Conservation (phyloP, 352 stramenopile genomes). For the Phytophthora sp. region DNA sequence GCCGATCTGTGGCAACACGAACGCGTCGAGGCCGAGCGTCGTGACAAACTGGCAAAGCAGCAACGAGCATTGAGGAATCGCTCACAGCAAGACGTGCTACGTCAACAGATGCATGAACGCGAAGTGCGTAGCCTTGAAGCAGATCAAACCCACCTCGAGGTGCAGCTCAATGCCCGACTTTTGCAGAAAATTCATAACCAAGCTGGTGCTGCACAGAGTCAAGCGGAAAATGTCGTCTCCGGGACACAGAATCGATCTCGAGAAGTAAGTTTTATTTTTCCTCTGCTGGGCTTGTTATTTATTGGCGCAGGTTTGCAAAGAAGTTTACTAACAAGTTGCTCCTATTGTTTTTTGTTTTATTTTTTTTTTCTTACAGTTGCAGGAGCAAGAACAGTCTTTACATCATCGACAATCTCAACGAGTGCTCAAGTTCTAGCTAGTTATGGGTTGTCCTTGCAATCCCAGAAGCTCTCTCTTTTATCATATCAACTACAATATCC, state of each 20-base stretch:
- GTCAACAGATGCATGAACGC: slow-evolving; percentile 76
- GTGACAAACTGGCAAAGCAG: slow-evolving; percentile 55
- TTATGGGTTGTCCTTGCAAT: neutral
- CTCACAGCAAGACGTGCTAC: slow-evolving; percentile 67
- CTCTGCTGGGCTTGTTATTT: too few species aligned
- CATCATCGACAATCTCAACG: slow-evolving; percentile 40
- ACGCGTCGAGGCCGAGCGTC: slow-evolving; percentile 58
- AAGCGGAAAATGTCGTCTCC: slow-evolving; percentile 58
- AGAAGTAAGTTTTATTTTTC: slow-evolving; percentile 63
- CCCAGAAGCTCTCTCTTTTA: neutral
- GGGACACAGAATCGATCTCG: slow-evolving; percentile 79
- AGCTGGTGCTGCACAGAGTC: slow-evolving; percentile 40
- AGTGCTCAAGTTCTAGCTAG: slow-evolving; percentile 38
- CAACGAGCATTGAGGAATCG: slow-evolving; percentile 59
- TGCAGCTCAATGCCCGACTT: slow-evolving; percentile 76
- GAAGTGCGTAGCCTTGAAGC: slow-evolving; percentile 61
- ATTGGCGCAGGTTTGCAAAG: too few species aligned
- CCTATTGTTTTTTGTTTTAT: neutral
- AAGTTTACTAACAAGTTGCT: slow-evolving; percentile 13
- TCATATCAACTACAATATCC: too few species aligned
- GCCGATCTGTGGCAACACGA: slow-evolving; percentile 83
- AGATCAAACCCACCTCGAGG: slow-evolving; percentile 72
- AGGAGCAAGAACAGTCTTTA: slow-evolving; percentile 57
- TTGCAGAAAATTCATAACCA: slow-evolving; percentile 79
- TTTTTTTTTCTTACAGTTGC: slow-evolving; percentile 38